Evolutionary conservation across 73 alveolate genomes (phyloP), one percentile per base, ranked within the genome.

Genomic region (Paramecium sexaurelia): DNA sequence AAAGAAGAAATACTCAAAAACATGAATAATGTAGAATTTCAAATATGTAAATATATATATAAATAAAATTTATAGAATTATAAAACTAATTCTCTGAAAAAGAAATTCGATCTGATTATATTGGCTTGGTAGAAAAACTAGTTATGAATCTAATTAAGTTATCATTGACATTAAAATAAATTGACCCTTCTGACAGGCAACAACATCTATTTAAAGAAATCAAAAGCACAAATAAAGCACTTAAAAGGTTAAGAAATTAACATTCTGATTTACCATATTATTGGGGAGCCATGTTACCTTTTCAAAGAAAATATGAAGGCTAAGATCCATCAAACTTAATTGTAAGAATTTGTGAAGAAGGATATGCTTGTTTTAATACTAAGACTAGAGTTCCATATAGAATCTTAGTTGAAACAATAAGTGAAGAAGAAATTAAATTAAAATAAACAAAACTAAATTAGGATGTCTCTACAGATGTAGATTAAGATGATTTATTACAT

Each of bases 341-440:
- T 22, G 99, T 96, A n/a, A 88, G 95, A 43, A 92, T 95, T 68
- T 93, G 93, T 0, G 94, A 92, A 17, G 97, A 95, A 51, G 93
- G 96, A 67, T 87, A 93, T 29, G 93, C 91, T 51, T 96, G 99
- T 57, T 96, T 95, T 85, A 95, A 96, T 8, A 95, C 99, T 7
- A 96, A 96, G 87, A 97, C 97, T 57, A 93, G 99, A 92, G 99
- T 95, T 35, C 99, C 99, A 2, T 95, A 96, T 17, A 96, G 96
- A 92, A 94, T 96, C 27, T 55, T 91, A 5, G 55, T 92, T 24
- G 96, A 92, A 55, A 75, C 93, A 15, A 85, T 91, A 27, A 41
- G 69, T 51, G 37, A 68, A 13, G 43, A 17, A 32, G 95, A 91
- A 75, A 87, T 88, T 0, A 43, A 69, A 45, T 17, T 41, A 26